phyloP scores from a whole-genome alignment of 2,329 filamentous ascomycete genomes.

The Ustulina deusta region DNA sequence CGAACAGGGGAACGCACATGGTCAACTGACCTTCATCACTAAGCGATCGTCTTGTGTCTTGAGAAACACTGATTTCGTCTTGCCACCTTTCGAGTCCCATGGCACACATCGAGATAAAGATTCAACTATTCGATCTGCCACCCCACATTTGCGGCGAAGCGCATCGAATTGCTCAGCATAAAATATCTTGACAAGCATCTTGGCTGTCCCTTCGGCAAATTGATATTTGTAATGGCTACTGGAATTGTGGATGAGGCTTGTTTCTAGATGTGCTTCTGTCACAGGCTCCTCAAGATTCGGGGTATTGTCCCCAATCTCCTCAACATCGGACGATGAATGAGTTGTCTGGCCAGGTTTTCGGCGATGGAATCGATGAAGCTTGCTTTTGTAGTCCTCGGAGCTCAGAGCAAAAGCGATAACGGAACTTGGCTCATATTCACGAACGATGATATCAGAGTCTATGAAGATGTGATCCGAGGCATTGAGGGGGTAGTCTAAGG shows the following conservation, averaged over 20 bases:
- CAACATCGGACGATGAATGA: constrained; percentile 43
- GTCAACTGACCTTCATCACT: constrained; percentile 75
- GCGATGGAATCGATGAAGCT: constrained; percentile 67
- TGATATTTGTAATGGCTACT: constrained; percentile 97
- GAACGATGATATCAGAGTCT: constrained; percentile 95
- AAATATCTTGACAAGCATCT: constrained; percentile 98
- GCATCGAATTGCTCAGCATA: constrained; percentile 99
- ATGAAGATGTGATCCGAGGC: constrained; percentile 94
- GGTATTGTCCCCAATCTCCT: constrained; percentile 51
- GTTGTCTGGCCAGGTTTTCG: constrained; percentile 41
- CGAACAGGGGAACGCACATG: constrained; percentile 56
- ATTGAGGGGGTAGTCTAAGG: constrained; percentile 90
- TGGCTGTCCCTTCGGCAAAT: constrained; percentile 92
- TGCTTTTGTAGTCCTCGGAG: constrained; percentile 86
- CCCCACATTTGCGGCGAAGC: constrained; percentile 89
- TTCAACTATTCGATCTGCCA: constrained; percentile 93
- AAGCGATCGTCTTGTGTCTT: constrained; percentile 96
- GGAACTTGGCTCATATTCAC: constrained; percentile 97
- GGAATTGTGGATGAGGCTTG: constrained; percentile 83
- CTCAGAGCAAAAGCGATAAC: constrained; percentile 93
- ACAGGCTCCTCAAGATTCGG: constrained; percentile 47
- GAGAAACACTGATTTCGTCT: constrained; percentile 96
- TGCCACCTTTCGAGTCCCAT: constrained; percentile 98
- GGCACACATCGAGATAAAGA: constrained; percentile 95
- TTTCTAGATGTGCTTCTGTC: constrained; percentile 80